Evolutionary conservation across 148 eudicot species (phyloP), one percentile per base, ranked within the genome.

Genomic region (Gaultheria prostrata): DNA sequence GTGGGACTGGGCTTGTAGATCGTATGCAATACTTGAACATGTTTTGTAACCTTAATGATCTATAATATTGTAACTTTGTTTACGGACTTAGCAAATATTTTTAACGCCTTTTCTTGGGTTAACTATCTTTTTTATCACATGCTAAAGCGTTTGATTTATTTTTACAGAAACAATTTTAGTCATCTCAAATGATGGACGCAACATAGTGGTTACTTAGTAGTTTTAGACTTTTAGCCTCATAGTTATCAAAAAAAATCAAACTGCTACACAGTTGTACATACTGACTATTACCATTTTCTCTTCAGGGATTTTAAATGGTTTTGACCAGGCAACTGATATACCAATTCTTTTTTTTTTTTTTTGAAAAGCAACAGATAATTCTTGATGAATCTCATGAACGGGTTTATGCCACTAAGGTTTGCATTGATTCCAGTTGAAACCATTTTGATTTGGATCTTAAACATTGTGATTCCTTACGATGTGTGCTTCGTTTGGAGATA

Each of bases 341-440:
- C n/a, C n/a, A n/a, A n/a, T n/a, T n/a, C n/a, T n/a, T n/a, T n/a
- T n/a, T n/a, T n/a, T n/a, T n/a, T n/a, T n/a, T n/a, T n/a, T n/a
- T n/a, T n/a, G n/a, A n/a, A n/a, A n/a, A n/a, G n/a, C n/a, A n/a
- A n/a, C n/a, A n/a, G n/a, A n/a, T 94, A 84, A 96, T 93, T 85
- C 98, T 96, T 71, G 97, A 96, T 86, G 98, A 96, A 90, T 93
- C 98, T 82, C 98, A 94, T 86, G 97, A 96, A 82, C 91, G 95
- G 67, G 97, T 94, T 46, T 94, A 91, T 87, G 94, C 98, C 84
- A 96, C 98, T 39, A 91, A 92, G 94, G 98, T 96, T 78, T 70
- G 46, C 76, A 67, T 76, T 45, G 13, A 63, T 85, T 56, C 35
- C 13, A 18, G 1, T 73, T 5, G 28, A 51, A 53, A 39, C 43